Evolutionary conservation across 495 filamentous ascomycete species (phyloP), one percentile per base, ranked within the genome.

Genomic region (Penicillium salamii): DNA sequence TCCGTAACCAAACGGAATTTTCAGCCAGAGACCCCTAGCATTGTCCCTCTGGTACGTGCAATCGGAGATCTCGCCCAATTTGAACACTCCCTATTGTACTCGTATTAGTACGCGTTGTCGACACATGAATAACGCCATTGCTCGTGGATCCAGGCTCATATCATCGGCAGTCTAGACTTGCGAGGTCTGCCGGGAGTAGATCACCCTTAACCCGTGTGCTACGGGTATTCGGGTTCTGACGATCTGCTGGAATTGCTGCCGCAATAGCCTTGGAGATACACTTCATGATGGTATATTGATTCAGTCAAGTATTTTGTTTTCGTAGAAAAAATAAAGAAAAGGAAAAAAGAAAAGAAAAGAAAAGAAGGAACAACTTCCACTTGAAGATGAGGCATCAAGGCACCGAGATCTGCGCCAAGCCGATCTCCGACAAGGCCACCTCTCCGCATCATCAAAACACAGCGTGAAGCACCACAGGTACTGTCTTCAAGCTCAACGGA

Each of bases 371-470:
- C 40, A 20, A 23, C n/a, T 24, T 42, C 24, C 26, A 38, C n/a
- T n/a, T 26, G 23, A 3, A 26, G 23, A 26, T 26, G 23, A 34
- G 40, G 52, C 46, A 33, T 33, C 38, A 23, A 20, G 26, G 14
- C 29, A 15, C 28, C 23, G 20, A 42, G 39, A 40, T 28, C 52
- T 43, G 52, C 50, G 42, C 49, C 40, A 42, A 46, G 44, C 41
- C 21, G 46, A 53, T 58, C 50, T 36, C 33, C 44, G 32, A 44
- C 49, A 49, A 62, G 65, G 62, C 55, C 65, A 67, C 57, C 48
- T 67, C 62, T 63, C 60, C 52, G 56, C 53, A 62, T 20, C 42
- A n/a, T 45, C 53, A 63, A 43, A 57, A 59, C 55, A 62, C 44
- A 42, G 21, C 46, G 35, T 33, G 26, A 18, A 46, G 29, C 13